A percentile compares a stretch with the other conserved stretches of the same genome.
Conservation (phyloP, 495 filamentous ascomycete species). For the Xylaria venustula region DNA sequence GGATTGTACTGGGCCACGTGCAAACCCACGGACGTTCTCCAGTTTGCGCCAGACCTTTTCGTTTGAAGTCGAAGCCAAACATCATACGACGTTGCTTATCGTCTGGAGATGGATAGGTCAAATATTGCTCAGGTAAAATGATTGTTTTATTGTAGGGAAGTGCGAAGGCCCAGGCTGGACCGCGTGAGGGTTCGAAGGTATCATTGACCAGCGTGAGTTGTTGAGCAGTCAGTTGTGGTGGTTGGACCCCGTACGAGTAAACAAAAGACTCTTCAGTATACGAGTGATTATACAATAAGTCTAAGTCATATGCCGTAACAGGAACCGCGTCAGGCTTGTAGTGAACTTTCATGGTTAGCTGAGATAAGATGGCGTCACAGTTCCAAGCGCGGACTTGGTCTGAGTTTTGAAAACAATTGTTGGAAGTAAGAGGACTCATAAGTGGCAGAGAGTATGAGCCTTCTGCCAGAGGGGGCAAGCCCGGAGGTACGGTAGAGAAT, state of each 20-base stretch:
- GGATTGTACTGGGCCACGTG: constrained; percentile 76
- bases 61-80: constrained; percentile 33
- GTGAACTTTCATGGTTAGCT: constrained; percentile 31
- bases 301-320: constrained; percentile 32
- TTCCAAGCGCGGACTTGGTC: constrained; percentile 67
- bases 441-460: constrained; percentile 65
- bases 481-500: constrained; percentile 55
- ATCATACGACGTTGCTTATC: constrained; percentile 18
- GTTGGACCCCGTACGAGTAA: constrained; percentile 72
- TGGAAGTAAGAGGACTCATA: constrained; percentile 53
- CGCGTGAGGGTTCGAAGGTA: constrained; percentile 54
- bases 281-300: constrained; percentile 33
- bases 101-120: constrained; percentile 24
- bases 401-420: constrained; percentile 63
- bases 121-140: constrained; percentile 60
- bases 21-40: constrained; percentile 84
- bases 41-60: constrained; percentile 48
- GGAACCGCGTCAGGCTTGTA: constrained; percentile 15
- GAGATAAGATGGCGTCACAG: constrained; percentile 50
- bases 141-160: constrained; percentile 77
- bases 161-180: constrained; percentile 75
- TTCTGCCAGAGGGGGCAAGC: constrained; percentile 59
- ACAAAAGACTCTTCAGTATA: constrained; percentile 31
- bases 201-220: constrained; percentile 64
- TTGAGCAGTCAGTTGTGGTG: constrained; percentile 55